Evolutionary conservation across 352 stramenopile species (phyloP).

Genomic region (Globisporangium rhizosaccharum): DNA sequence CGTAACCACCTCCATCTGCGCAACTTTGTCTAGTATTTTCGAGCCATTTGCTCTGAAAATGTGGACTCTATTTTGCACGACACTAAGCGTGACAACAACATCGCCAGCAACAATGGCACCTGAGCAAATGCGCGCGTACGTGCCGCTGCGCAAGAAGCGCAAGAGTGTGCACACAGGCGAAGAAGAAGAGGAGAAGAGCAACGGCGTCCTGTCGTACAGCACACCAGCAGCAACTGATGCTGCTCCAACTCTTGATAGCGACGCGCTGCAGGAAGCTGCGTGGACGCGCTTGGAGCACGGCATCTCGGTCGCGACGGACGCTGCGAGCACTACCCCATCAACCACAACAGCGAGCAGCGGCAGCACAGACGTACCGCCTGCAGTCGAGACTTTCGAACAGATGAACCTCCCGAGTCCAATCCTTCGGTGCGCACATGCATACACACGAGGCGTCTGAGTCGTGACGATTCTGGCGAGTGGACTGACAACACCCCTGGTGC

Average conservation of each 20-base stretch:
- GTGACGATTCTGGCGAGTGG: not conserved
- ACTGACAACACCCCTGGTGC: not conserved
- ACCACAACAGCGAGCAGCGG: slow-evolving; percentile 28
- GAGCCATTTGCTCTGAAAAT: too few relatives aligned
- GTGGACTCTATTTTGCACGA: too few relatives aligned
- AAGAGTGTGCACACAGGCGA: slow-evolving; percentile 5
- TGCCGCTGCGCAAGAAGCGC: slow-evolving; percentile 36
- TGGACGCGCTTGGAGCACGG: slow-evolving; percentile 53
- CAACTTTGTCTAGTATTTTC: too few relatives aligned
- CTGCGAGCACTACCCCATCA: slow-evolving; percentile 8
- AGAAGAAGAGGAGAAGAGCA: not conserved
- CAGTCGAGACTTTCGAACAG: slow-evolving; percentile 30
- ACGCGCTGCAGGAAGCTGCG: slow-evolving; percentile 25
- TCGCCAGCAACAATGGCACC: not conserved
- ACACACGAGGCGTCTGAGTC: too few relatives aligned
- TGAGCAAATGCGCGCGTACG: slow-evolving; percentile 18
- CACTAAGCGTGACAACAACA: slow-evolving; percentile 7
- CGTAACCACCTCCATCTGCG: too few relatives aligned
- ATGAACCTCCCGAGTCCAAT: slow-evolving; percentile 22
- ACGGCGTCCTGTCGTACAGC: slow-evolving; percentile 3
- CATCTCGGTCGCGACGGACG: slow-evolving; percentile 15
- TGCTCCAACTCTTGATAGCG: not conserved
- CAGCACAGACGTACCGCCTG: slow-evolving; percentile 17
- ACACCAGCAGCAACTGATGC: not conserved
- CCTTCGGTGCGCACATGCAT: not conserved